Percentiles rank a stretch among this genome's conserved stretches.
Evolutionary conservation across 1,139 yeast genomes (phyloP).

Genomic region (Dujonia santamariae): DNA sequence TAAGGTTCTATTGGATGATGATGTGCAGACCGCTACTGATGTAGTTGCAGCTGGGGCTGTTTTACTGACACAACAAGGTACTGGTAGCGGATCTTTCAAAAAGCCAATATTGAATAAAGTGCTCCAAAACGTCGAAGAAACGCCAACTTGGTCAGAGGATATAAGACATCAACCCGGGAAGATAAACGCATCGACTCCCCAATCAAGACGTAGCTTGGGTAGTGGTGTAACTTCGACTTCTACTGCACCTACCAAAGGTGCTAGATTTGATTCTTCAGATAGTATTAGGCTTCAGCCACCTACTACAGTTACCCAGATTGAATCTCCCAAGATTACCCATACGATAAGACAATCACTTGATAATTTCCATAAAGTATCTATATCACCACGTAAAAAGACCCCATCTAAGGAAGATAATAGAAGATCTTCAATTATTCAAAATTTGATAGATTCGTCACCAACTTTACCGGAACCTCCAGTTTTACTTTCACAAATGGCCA

Average conservation of each 20-base stretch:
- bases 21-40: conserved; percentile 7
- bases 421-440: conserved; percentile 42
- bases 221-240: conserved; percentile 5
- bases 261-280: conserved; percentile 22
- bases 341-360: conserved; percentile 37
- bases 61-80: too few relatives aligned
- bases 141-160: conserved; percentile 40
- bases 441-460: conserved; percentile 48
- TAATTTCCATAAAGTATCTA: conserved; percentile 32
- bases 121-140: conserved; percentile 21
- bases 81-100: conserved; percentile 13
- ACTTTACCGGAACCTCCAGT: conserved; percentile 49
- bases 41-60: not conserved
- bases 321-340: conserved; percentile 14
- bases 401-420: conserved; percentile 20
- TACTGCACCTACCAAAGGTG: conserved; percentile 1
- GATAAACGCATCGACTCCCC: conserved; percentile 37
- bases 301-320: conserved; percentile 16
- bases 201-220: conserved; percentile 13
- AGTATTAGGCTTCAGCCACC: conserved; percentile 23
- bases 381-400: conserved; percentile 32
- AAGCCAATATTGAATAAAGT: conserved; percentile 20
- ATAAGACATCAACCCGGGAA: conserved; percentile 19
- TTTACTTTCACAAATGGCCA: conserved; percentile 25
- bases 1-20: conserved; percentile 10